phyloP scores from a whole-genome alignment of 176 grass and related monocot genomes.

The Cenchrus americanus region DNA sequence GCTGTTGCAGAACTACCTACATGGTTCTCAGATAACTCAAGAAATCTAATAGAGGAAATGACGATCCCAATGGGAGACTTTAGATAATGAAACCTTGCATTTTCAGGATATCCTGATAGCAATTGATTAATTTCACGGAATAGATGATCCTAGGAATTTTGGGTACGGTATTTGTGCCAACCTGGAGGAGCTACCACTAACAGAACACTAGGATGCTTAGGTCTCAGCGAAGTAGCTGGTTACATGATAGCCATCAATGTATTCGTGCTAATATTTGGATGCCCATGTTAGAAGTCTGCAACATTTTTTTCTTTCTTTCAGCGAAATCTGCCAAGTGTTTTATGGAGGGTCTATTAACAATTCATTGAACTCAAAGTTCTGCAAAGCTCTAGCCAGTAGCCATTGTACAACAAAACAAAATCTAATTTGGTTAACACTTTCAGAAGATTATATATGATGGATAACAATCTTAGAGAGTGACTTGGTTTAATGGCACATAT shows the following conservation, averaged over 20 bases:
- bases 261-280: neutral
- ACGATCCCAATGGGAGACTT: neutral
- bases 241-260: neutral
- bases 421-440: neutral
- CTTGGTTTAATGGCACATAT: no score
- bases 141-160: neutral
- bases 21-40: constrained; percentile 22
- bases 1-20: neutral
- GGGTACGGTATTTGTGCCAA: neutral
- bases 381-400: neutral
- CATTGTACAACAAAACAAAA: neutral
- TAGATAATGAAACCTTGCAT: neutral
- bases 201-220: neutral
- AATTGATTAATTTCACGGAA: neutral
- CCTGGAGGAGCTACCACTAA: neutral
- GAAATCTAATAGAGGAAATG: constrained; percentile 26
- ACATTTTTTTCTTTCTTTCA: neutral
- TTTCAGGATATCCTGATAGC: constrained; percentile 1
- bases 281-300: neutral
- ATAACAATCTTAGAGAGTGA: no score
- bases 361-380: neutral
- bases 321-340: neutral
- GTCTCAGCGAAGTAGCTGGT: neutral
- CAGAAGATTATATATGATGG: neutral
- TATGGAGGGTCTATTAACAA: neutral